A percentile compares a stretch with the other conserved stretches of the same genome.
These are phyloP conservation scores for Pythium vanterpoolii DNA, from an alignment of 352 stramenopile genomes.

Conservation along the genomic window DNA sequence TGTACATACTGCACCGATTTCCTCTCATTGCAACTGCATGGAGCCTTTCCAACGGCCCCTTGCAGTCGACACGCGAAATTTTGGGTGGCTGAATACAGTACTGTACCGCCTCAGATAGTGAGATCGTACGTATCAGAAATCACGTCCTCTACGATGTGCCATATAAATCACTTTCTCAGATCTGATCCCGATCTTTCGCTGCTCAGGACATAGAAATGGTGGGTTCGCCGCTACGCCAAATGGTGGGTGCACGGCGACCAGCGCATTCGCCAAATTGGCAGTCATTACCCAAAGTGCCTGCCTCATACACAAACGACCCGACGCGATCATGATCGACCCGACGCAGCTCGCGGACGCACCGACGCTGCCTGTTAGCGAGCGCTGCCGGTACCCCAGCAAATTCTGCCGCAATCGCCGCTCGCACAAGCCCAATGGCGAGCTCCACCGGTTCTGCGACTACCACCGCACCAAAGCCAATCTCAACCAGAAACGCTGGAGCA, in stretches of 20 bases:
- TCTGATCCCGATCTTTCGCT: background rate
- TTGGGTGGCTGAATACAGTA: too few relatives aligned
- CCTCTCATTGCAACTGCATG: too few relatives aligned
- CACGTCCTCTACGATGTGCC: background rate
- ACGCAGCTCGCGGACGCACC: background rate
- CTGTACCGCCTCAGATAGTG: background rate
- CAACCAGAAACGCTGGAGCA: slow-evolving; percentile 2
- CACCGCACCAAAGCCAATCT: background rate
- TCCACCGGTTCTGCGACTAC: slow-evolving; percentile 1
- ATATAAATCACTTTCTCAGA: background rate
- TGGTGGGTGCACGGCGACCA: too few relatives aligned
- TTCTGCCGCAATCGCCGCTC: background rate
- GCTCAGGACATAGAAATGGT: background rate
- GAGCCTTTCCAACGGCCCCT: too few relatives aligned
- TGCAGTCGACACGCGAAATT: too few relatives aligned
- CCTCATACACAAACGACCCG: too few relatives aligned
- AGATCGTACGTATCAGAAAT: background rate
- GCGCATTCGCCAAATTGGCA: too few relatives aligned
- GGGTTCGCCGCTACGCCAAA: background rate
- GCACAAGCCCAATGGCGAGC: slow-evolving; percentile 1
- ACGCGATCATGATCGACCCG: slow-evolving; percentile 2
- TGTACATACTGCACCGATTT: too few relatives aligned
- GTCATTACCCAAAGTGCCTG: too few relatives aligned
- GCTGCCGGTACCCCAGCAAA: slow-evolving; percentile 3
- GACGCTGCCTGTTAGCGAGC: background rate